Conservation (phyloP, 495 filamentous ascomycete genomes). For the Aspergillus hancockii region DNA sequence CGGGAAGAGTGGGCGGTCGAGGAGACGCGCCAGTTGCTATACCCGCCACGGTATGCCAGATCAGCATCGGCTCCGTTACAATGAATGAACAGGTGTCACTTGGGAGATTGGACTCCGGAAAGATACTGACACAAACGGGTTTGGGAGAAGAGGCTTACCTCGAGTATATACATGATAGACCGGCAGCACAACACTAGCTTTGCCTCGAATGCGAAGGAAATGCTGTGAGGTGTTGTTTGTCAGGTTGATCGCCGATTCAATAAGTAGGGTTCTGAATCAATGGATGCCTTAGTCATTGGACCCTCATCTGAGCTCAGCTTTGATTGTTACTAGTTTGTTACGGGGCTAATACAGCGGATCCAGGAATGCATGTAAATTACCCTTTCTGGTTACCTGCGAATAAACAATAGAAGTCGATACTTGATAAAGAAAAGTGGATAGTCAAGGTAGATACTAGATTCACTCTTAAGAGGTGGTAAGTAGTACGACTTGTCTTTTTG, state of each 20-base stretch:
- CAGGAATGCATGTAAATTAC: background rate
- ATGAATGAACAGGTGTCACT: background rate
- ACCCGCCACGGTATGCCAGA: conserved; percentile 13
- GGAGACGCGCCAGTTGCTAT: conserved; percentile 80
- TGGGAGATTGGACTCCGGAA: background rate
- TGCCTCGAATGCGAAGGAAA: conserved; percentile 20
- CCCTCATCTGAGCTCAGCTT: too few species aligned
- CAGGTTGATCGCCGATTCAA: conserved; percentile 1
- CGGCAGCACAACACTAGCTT: conserved; percentile 26
- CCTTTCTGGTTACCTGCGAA: background rate
- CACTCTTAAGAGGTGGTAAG: too few species aligned
- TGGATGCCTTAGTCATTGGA: background rate
- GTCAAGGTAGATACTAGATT: too few species aligned
- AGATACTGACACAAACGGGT: background rate
- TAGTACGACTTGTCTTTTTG: too few species aligned
- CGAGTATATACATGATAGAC: conserved; percentile 45
- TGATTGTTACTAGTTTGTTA: background rate
- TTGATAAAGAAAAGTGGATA: background rate
- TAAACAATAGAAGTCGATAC: background rate
- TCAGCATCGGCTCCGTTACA: conserved; percentile 6
- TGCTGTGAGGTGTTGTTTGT: conserved; percentile 33
- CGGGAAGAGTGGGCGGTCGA: conserved; percentile 90
- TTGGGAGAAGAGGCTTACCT: conserved; percentile 38
- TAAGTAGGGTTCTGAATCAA: background rate
- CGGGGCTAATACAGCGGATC: background rate